phyloP scores from a whole-genome alignment of 2,329 filamentous ascomycete genomes.

The Delphinella strobiligena region DNA sequence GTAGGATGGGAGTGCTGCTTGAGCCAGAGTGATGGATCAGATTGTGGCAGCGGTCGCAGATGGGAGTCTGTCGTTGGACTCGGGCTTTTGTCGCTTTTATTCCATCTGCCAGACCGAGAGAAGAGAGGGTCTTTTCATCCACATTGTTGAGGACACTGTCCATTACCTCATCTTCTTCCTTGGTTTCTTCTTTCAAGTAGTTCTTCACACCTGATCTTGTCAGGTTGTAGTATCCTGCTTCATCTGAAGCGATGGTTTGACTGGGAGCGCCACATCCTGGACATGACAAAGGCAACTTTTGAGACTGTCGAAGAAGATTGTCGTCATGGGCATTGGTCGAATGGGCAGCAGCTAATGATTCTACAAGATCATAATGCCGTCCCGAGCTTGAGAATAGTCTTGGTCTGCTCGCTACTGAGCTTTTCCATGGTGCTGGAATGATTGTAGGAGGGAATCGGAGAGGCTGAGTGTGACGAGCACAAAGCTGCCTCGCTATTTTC shows the following conservation, averaged over 20 bases:
- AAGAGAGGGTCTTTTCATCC: slow-evolving; percentile 17
- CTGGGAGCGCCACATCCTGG: slow-evolving; percentile 52
- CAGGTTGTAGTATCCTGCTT: slow-evolving; percentile 46
- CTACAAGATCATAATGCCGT: neutral
- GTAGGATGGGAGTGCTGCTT: slow-evolving; percentile 57
- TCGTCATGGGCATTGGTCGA: neutral
- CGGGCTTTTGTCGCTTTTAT: neutral
- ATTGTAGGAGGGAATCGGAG: no score
- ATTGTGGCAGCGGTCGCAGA: slow-evolving; percentile 82
- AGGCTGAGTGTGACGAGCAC: neutral
- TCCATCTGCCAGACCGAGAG: slow-evolving; percentile 18
- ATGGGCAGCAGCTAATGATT: neutral
- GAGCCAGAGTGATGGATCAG: slow-evolving; percentile 57
- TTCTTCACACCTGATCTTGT: slow-evolving; percentile 31
- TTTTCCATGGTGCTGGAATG: neutral
- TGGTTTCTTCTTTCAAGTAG: slow-evolving; percentile 11
- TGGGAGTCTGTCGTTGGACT: slow-evolving; percentile 29
- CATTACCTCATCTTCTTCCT: slow-evolving; percentile 26
- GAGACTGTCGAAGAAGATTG: slow-evolving; percentile 7
- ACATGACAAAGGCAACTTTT: slow-evolving; percentile 38
- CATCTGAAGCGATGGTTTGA: slow-evolving; percentile 41
- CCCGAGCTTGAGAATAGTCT: neutral
- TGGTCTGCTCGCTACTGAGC: neutral
- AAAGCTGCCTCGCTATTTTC: neutral
- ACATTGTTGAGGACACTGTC: slow-evolving; percentile 20